Evolutionary conservation across 208 protist species (phyloP), one percentile per base, ranked within the genome.

Genomic region (Acanthamoeba culbertsoni): DNA sequence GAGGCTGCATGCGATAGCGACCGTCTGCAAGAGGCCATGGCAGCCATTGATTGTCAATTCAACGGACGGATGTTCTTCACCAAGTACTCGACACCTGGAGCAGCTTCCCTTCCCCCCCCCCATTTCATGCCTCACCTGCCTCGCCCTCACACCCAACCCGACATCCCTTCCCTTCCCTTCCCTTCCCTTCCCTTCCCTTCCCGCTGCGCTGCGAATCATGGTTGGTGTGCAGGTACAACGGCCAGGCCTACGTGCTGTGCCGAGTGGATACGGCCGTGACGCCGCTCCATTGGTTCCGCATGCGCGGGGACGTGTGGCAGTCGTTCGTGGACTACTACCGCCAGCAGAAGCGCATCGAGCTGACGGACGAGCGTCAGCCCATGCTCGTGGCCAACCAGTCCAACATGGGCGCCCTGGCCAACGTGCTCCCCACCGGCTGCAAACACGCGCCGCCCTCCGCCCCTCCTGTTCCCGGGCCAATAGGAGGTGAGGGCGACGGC

Each of bases 371-470:
- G 35, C 48, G 46, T 1, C 82, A 90, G 55, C 82, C 82, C 48
- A 59, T 90, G 82, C 6, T 90, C 82, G 26, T 46, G 48, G 82
- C 82, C 48, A 90, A 90, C n/a, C 82, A 90, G 37, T 90, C 48
- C 31, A 90, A 59, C 48, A 65, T 90, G 12, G 53, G 71, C 37
- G 37, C 71, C 26, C 20, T 35, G 1, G 71, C 71, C 26, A 53
- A 14, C 20, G n/a, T 55, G 5, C 71, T 55, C 4, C 71, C 71
- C 43, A 43, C 23, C 37, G 16, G 42, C 71, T 1, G 0, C 26
- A 53, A 5, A 35, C 8, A 35, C 42, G 28, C n/a, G 0, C 37
- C 37, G 7, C 31, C 18, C 6, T 37, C 63, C 33, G 16, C 33
- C 16, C 5, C n/a, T 37, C 33, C 63, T 73, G 16, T 33, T 42